These are phyloP conservation scores for Rhodotorula taiwanensis DNA, from an alignment of 768 basidiomycete species.

Conservation along the genomic window DNA sequence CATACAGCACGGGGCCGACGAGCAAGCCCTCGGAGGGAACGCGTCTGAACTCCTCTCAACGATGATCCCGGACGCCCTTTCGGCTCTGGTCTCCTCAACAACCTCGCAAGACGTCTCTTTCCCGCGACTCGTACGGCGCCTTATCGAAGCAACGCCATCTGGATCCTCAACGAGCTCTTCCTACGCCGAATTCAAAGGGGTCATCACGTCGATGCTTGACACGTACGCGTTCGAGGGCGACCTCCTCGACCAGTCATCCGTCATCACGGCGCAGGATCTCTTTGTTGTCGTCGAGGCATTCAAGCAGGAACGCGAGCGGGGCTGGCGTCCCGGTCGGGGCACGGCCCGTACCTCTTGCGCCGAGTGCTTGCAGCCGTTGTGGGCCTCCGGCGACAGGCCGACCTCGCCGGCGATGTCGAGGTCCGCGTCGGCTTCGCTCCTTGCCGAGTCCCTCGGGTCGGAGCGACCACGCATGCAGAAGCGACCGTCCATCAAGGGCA, in stretches of 20 bases:
- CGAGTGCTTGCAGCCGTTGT: slow-evolving; percentile 37
- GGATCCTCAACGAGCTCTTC: slow-evolving; percentile 54
- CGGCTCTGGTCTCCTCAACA: slow-evolving; percentile 72
- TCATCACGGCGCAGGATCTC: slow-evolving; percentile 71
- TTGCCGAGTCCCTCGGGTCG: slow-evolving; percentile 31
- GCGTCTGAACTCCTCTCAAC: slow-evolving; percentile 57
- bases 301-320: slow-evolving; percentile 39
- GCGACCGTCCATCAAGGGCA: slow-evolving; percentile 36
- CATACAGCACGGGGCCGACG: slow-evolving; percentile 22
- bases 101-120: slow-evolving; percentile 76
- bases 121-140: slow-evolving; percentile 81
- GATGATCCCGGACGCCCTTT: slow-evolving; percentile 76
- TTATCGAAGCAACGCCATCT: slow-evolving; percentile 64
- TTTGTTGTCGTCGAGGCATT: slow-evolving; percentile 64
- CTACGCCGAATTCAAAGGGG: slow-evolving; percentile 84
- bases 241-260: slow-evolving; percentile 74
- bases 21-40: slow-evolving; percentile 40
- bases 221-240: slow-evolving; percentile 89
- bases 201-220: slow-evolving; percentile 91
- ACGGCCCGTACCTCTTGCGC: slow-evolving; percentile 20
- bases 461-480: slow-evolving; percentile 31
- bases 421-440: slow-evolving; percentile 22
- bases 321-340: slow-evolving; percentile 43
- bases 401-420: slow-evolving; percentile 30
- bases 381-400: slow-evolving; percentile 20